Base-by-base conservation (phyloP, 768 basidiomycete genomes). In the Trametes cubensis region DNA sequence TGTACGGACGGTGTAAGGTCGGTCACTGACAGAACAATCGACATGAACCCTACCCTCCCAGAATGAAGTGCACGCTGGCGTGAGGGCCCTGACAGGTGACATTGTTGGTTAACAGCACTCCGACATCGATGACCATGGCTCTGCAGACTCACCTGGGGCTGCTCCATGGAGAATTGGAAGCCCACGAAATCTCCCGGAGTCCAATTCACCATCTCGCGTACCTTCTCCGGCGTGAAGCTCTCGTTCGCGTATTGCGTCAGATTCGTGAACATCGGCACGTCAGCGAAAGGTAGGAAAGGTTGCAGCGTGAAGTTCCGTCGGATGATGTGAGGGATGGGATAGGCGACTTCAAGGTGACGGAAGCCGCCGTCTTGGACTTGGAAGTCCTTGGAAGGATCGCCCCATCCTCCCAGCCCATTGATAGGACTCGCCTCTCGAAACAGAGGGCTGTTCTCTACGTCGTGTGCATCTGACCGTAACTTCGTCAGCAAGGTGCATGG, bases 261-360 rank as follows among this genome's bases (percentile, higher is more conserved):
- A 21, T 75, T 59, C 18, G 68, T 60, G 38, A 69, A 63, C 44
- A 68, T 46, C 11, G 55, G 55, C 17, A 48, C 34, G 40, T 21
- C 42, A 18, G 21, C 56, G 46, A 63, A 28, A 48, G n/a, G 34
- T 39, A 65, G 23, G 51, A 57, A 76, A 17, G 77, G 76, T 54
- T 70, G 70, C 10, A 73, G 70, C 0, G 72, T 73, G 67, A 70
- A 78, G 53, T 72, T 73, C 10, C 76, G 69, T 20, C 76, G 72
- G 25, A 76, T 21, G 25, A 50, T 66, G 63, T 77, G 75, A 34
- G 72, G 70, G 23, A 64, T 63, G 18, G 76, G 76, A 49, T 77
- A 77, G 13, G 75, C 63, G 15, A 73, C 61, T 13, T 60, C 53
- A 53, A 73, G 60, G 30, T 58, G 52, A 15, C 66, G 66, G 63